These are phyloP conservation scores for Pseudohalonectria lignicola DNA, from an alignment of 2,329 filamentous ascomycete genomes.

Conservation along the genomic window DNA sequence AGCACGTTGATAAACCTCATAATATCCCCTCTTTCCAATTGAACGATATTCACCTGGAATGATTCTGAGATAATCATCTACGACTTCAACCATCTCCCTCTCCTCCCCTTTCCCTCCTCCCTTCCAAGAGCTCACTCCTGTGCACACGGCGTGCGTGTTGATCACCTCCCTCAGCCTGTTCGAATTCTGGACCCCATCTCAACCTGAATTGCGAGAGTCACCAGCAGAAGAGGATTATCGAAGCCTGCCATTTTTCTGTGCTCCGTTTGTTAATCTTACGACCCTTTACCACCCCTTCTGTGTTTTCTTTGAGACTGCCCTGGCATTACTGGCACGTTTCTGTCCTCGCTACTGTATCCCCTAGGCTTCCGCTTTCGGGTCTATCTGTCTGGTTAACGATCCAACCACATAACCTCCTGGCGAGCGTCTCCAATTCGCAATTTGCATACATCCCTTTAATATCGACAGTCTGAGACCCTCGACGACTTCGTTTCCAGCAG, in stretches of 20 bases:
- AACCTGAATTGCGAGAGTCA: too few relatives aligned
- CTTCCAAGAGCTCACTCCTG: too few relatives aligned
- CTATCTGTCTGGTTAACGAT: background rate
- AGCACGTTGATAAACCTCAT: too few relatives aligned
- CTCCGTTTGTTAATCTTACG: background rate
- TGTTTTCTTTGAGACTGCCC: background rate
- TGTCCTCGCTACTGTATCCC: conserved; percentile 1
- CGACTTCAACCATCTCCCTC: too few relatives aligned
- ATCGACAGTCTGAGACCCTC: background rate
- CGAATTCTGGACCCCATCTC: too few relatives aligned
- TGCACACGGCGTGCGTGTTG: too few relatives aligned
- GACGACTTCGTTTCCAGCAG: background rate
- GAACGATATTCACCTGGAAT: too few relatives aligned
- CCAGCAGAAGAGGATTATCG: background rate
- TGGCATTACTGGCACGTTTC: background rate
- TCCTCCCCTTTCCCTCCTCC: too few relatives aligned
- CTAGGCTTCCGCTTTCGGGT: too few relatives aligned
- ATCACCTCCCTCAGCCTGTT: too few relatives aligned
- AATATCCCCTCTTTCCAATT: too few relatives aligned
- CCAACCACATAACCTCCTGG: background rate
- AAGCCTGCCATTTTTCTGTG: background rate
- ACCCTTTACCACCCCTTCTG: background rate
- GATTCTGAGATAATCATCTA: too few relatives aligned
- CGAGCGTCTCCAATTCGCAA: background rate
- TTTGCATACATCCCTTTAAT: background rate